A percentile compares a stretch with the other conserved stretches of the same genome.
phyloP scores from a whole-genome alignment of 2,329 filamentous ascomycete species.

The Corynespora cassiicola region DNA sequence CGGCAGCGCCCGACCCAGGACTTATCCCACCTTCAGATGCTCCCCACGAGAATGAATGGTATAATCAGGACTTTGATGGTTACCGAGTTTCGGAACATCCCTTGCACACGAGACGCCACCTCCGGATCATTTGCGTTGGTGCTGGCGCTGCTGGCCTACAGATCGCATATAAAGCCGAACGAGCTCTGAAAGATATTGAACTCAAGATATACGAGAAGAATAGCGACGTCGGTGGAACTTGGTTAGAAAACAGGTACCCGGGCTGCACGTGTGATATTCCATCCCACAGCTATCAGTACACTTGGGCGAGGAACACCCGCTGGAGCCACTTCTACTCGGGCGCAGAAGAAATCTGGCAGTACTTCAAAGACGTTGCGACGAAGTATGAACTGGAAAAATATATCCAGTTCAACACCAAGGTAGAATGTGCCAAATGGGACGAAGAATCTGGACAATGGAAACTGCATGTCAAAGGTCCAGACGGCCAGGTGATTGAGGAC shows the following conservation, averaged over 20 bases:
- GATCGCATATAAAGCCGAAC: slow-evolving; percentile 52
- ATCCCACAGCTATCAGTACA: slow-evolving; percentile 57
- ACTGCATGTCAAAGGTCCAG: slow-evolving; percentile 17
- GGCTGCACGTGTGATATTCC: slow-evolving; percentile 56
- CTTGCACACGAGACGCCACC: slow-evolving; percentile 49
- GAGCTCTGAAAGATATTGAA: slow-evolving; percentile 49
- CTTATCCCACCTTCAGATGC: slow-evolving; percentile 7
- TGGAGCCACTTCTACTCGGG: slow-evolving; percentile 57
- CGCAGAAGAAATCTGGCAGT: slow-evolving; percentile 56
- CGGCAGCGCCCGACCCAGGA: slow-evolving; percentile 4
- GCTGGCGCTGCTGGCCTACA: slow-evolving; percentile 51
- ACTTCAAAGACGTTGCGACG: slow-evolving; percentile 51
- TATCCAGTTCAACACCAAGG: slow-evolving; percentile 21
- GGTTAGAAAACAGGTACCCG: slow-evolving; percentile 50
- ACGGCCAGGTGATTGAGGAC: slow-evolving; percentile 20
- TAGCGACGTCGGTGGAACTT: slow-evolving; percentile 49
- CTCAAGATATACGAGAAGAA: slow-evolving; percentile 55
- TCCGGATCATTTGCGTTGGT: slow-evolving; percentile 52
- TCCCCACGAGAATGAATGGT: slow-evolving; percentile 11
- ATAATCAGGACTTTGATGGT: slow-evolving; percentile 30
- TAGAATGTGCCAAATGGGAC: slow-evolving; percentile 28
- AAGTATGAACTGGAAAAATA: slow-evolving; percentile 28
- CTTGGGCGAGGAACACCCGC: slow-evolving; percentile 54
- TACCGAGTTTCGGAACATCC: slow-evolving; percentile 53
- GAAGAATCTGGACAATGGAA: slow-evolving; percentile 21